phyloP scores from a whole-genome alignment of 768 basidiomycete species.

The Termitomyces heimii region DNA sequence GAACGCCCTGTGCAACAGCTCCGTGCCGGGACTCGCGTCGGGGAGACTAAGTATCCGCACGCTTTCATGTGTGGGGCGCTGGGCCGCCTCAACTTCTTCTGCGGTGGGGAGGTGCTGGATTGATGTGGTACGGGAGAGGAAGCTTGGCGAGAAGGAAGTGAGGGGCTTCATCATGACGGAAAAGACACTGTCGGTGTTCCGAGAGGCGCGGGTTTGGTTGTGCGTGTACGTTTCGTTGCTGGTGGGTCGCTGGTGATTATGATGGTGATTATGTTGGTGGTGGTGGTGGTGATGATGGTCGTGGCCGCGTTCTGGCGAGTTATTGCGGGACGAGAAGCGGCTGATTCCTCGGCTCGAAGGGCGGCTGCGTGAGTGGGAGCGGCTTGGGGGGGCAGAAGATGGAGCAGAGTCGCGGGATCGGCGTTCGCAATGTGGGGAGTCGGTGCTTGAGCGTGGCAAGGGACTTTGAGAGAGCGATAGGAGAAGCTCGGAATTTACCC shows the following conservation, averaged over 20 bases:
- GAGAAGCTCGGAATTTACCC: slow-evolving; percentile 83
- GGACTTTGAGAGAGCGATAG: slow-evolving; percentile 46
- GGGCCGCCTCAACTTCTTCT: slow-evolving; percentile 9
- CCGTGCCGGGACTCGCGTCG: slow-evolving; percentile 15
- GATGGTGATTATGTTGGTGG: slow-evolving; percentile 10
- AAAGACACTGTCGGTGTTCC: slow-evolving; percentile 46
- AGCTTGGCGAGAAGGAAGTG: slow-evolving; percentile 39
- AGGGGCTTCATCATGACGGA: slow-evolving; percentile 61
- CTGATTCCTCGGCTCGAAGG: slow-evolving; percentile 9
- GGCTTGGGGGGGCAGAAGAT: slow-evolving; percentile 20
- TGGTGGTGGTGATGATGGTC: neutral
- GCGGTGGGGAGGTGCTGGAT: neutral
- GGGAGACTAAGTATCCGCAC: slow-evolving; percentile 11
- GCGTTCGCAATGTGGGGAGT: slow-evolving; percentile 10
- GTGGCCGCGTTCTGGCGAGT: slow-evolving; percentile 50
- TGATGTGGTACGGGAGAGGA: slow-evolving; percentile 17
- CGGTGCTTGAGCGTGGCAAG: slow-evolving; percentile 22
- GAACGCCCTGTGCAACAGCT: slow-evolving; percentile 54
- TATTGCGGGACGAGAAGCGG: slow-evolving; percentile 35
- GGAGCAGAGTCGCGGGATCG: slow-evolving; percentile 6
- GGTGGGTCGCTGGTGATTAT: slow-evolving; percentile 9
- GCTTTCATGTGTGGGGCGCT: slow-evolving; percentile 9
- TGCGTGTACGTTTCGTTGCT: slow-evolving; percentile 48
- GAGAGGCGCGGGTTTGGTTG: slow-evolving; percentile 37
- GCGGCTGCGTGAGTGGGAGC: slow-evolving; percentile 16